Percentiles rank a stretch among this genome's conserved stretches.
phyloP scores from a whole-genome alignment of 1,284 basidiomycete genomes.

The Cryptococcus floricola region DNA sequence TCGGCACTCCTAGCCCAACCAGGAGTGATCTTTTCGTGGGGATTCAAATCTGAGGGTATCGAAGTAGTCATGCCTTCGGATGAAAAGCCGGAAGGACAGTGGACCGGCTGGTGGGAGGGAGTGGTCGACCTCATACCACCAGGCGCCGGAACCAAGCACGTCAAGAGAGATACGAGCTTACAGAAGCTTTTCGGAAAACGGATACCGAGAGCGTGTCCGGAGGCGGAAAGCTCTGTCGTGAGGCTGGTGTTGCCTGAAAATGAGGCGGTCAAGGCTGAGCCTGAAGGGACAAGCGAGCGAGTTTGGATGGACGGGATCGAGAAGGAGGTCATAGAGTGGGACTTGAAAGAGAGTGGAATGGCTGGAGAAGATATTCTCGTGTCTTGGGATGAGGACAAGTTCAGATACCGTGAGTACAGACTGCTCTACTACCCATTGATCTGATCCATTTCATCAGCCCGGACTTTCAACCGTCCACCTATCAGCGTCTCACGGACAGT shows the following conservation, averaged over 20 bases:
- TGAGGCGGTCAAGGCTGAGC: slow-evolving; percentile 12
- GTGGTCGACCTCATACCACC: slow-evolving; percentile 71
- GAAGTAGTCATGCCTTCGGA: slow-evolving; percentile 40
- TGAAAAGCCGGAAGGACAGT: slow-evolving; percentile 50
- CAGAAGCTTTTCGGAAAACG: slow-evolving; percentile 65
- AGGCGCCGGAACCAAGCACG: slow-evolving; percentile 45
- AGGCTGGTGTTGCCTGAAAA: slow-evolving; percentile 30
- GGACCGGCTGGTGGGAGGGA: slow-evolving; percentile 69
- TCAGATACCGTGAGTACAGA: slow-evolving; percentile 45
- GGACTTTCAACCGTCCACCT: slow-evolving; percentile 47
- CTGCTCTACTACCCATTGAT: background rate
- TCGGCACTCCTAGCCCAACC: slow-evolving; percentile 81
- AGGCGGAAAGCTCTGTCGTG: slow-evolving; percentile 54
- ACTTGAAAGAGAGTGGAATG: slow-evolving; percentile 18
- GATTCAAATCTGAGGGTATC: slow-evolving; percentile 56
- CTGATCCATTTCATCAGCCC: slow-evolving; percentile 26
- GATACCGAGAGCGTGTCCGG: slow-evolving; percentile 58
- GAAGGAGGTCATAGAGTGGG: slow-evolving; percentile 33
- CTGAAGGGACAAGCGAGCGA: slow-evolving; percentile 1
- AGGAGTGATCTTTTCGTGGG: slow-evolving; percentile 79
- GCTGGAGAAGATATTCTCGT: slow-evolving; percentile 36
- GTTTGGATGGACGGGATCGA: slow-evolving; percentile 33
- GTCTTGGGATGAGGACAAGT: slow-evolving; percentile 50
- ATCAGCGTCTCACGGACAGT: slow-evolving; percentile 69
- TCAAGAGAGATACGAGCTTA: slow-evolving; percentile 71